Base-by-base conservation (phyloP, 2,329 filamentous ascomycete species). In the Ciborinia camelliae region DNA sequence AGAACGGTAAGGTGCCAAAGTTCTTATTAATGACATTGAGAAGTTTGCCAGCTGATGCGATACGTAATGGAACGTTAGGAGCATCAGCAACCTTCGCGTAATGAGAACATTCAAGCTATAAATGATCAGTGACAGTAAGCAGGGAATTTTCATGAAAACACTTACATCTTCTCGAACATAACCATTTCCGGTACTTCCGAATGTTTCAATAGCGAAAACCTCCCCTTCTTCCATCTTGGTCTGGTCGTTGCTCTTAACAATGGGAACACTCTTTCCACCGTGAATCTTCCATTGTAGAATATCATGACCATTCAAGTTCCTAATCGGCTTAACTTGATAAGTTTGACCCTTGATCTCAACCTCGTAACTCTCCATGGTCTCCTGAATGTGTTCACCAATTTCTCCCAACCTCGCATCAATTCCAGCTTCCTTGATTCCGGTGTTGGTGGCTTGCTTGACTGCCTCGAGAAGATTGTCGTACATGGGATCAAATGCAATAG, bases 221-320 rank as follows among this genome's bases (percentile, higher is more conserved):
- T 98, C 93, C 50, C 92, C 92, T 79, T 97, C 94, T 79, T 97
- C 93, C 94, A 98, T 98, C 83, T 96, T 97, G 61, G 92, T 96
- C 76, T 89, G 87, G 74, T 96, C 91, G 68, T 86, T 85, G 68
- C 87, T 89, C 81, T 96, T 96, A 69, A 97, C 92, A 73, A 97
- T 97, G 0, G 93, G 94, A 60, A 97, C 91, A 70, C 90, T 92
- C 83, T 97, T 97, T 72, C 87, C 90, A 65, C 93, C 92, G 79
- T 97, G 93, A 72, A 97, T 97, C 76, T 87, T 88, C 81, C 93
- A 95, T 67, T 87, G 92, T 64, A 91, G 83, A 74, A 97, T 97
- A 70, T 90, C 94, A 80, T 97, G 93, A 12, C 92, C 84, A 60
- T 79, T 82, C 60, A 86, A 72, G 70, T 81, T 82, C 43, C 81